Evolutionary conservation across 176 grass and related monocot genomes (phyloP), one percentile per base, ranked within the genome.

Genomic region (Ampelocalamus luodianensis): DNA sequence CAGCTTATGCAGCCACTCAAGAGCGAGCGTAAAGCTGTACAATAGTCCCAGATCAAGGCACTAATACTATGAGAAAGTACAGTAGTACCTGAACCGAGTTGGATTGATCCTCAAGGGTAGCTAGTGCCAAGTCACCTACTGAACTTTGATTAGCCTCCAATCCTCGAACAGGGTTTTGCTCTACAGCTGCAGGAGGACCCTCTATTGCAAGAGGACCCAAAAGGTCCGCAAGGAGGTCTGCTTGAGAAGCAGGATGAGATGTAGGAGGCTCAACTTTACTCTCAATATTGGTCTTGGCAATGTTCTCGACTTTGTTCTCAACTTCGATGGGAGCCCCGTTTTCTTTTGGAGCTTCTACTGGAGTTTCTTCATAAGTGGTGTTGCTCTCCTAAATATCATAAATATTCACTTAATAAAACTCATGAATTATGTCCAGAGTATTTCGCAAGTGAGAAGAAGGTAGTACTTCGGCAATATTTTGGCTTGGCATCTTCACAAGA

Each of bases 121-220:
- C 92, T 77, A 99, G 88, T 80, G 96, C 91, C 84, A 99, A 84
- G 71, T 92, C 89, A 82, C 86, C 96, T 83, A 84, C 88, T 65
- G 89, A 45, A 74, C 84, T 93, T 83, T 83, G 83, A 76, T 85
- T 89, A 72, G 80, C 67, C 11, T 99, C 93, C 71, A 89, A 72
- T 61, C 83, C 88, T 70, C 87, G 87, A 38, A 88, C 67, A 46
- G 80, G 83, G 42, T 65, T 85, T 83, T 81, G 89, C 38, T 89
- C 91, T 74, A 90, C 66, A n/a, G 85, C 85, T 50, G 62, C 82
- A 78, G 90, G 90, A 81, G 93, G 96, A 37, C 91, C 93, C 85
- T 99, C 96, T 78, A 99, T 95, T 43, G 94, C 92, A 84, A 96
- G 96, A 65, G 93, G 96, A 66, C 96, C 93, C 81, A 99, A 94